Evolutionary conservation across 495 filamentous ascomycete genomes (phyloP), one percentile per base, ranked within the genome.

Genomic region (Tuber melanosporum): DNA sequence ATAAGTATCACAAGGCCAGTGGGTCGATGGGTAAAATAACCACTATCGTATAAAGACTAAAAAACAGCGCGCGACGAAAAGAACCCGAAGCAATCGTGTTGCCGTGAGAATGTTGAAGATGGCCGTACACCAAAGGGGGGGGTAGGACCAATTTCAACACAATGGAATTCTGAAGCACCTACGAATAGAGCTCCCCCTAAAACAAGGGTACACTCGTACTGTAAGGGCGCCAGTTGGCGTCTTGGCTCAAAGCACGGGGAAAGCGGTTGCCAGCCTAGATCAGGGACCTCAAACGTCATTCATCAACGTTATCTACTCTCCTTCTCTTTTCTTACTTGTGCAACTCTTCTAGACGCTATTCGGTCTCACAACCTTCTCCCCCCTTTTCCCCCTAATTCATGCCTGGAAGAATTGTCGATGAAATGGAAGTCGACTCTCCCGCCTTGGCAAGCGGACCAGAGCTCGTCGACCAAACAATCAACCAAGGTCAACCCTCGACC

Each of bases 401-500:
- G 78, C 78, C 78, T 1, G 78, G 78, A 26, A 79, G 77, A 75
- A 75, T 79, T 72, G 39, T 70, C 52, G 20, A 71, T 41, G 47
- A 69, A 47, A 70, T 52, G 44, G 66, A 74, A 36, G n/a, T 69
- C 44, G 39, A 44, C 22, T 36, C 75, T 57, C 19, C 22, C 39
- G 41, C 49, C 46, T 71, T 72, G n/a, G 43, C 76, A 12, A 41
- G 22, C 7, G 39, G 46, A n/a, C 62, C 32, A 49, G 71, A n/a
- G 46, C 69, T 39, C 66, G 69, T 74, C 42, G 36, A 46, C 26
- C 76, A 71, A 7, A 32, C 42, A 66, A 39, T 47, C 20, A 78
- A 41, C 66, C 78, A 79, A 79, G 78, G 78, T 79, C 76, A 73
- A 79, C 76, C 76, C 72, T 71, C 62, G 45, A 41, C 70, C 44